Percentiles rank a stretch among this genome's conserved stretches.
Evolutionary conservation across 2,329 filamentous ascomycete species (phyloP).

Genomic region (Alternaria ventricosa): DNA sequence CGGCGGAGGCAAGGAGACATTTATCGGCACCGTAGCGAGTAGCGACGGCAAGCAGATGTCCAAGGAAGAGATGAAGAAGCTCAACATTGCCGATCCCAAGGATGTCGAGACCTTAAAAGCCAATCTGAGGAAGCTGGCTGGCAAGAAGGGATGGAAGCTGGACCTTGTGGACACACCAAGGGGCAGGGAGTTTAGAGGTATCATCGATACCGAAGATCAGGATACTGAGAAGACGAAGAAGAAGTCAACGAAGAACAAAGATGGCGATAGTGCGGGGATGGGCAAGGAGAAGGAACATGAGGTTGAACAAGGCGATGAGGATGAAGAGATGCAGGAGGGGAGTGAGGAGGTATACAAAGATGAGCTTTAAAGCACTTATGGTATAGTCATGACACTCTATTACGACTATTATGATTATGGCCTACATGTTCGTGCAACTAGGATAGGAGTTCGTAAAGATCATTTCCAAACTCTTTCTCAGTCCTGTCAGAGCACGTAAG

Average conservation of each 20-base stretch:
- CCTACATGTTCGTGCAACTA: not conserved
- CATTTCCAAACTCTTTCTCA: not conserved
- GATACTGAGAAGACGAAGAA: conserved; percentile 50
- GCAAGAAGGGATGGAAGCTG: conserved; percentile 77
- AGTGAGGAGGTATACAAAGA: conserved; percentile 52
- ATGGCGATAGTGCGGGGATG: conserved; percentile 53
- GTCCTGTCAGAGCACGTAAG: not conserved
- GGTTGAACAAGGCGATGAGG: conserved; percentile 25
- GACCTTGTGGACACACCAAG: conserved; percentile 76
- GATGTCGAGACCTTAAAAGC: conserved; percentile 73
- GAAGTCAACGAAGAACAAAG: conserved; percentile 20
- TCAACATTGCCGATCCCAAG: conserved; percentile 67
- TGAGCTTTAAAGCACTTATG: conserved; percentile 31
- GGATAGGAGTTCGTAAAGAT: not conserved
- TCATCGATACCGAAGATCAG: conserved; percentile 67
- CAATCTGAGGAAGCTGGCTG: conserved; percentile 71
- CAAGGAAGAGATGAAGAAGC: conserved; percentile 70
- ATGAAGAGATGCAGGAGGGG: conserved; percentile 39
- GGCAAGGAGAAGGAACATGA: conserved; percentile 31
- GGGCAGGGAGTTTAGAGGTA: conserved; percentile 70
- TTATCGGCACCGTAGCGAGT: conserved; percentile 59
- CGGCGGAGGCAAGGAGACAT: conserved; percentile 60
- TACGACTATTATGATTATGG: not conserved
- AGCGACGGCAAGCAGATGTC: conserved; percentile 69
- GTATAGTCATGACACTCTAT: not conserved